Evolutionary conservation across 805 yeast species (phyloP).

Genomic region (Maudiozyma serrabonitensis): DNA sequence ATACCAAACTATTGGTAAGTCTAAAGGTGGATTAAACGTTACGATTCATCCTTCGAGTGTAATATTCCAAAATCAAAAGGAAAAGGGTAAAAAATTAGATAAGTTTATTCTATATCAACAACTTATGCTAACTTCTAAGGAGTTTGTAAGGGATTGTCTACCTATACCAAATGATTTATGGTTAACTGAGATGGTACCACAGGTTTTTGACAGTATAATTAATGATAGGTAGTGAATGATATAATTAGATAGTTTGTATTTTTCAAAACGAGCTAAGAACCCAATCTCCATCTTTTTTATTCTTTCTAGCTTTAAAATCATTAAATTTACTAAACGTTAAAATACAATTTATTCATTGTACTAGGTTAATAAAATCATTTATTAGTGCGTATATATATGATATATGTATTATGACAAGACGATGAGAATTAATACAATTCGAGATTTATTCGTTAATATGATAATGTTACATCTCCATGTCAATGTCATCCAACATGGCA

Average conservation of each 20-base stretch:
- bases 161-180: slow-evolving; percentile 61
- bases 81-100: slow-evolving; percentile 57
- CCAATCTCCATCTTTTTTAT: background rate
- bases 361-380: background rate
- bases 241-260: background rate
- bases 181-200: slow-evolving; percentile 69
- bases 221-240: background rate
- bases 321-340: background rate
- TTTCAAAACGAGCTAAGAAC: too few relatives aligned
- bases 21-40: slow-evolving; percentile 59
- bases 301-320: background rate
- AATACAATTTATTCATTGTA: background rate
- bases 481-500: background rate
- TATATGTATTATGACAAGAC: background rate
- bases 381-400: background rate
- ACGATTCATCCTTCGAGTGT: slow-evolving; percentile 81
- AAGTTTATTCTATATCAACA: slow-evolving; percentile 72
- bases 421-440: background rate
- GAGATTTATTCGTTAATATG: background rate
- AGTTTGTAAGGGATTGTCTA: slow-evolving; percentile 77
- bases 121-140: slow-evolving; percentile 73
- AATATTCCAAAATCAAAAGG: slow-evolving; percentile 32
- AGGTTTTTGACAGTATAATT: slow-evolving; percentile 26
- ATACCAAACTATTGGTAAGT: slow-evolving; percentile 23
- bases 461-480: background rate